Evolutionary conservation across 805 yeast genomes (phyloP), one percentile per base, ranked within the genome.

Genomic region (Candida manassasensis): DNA sequence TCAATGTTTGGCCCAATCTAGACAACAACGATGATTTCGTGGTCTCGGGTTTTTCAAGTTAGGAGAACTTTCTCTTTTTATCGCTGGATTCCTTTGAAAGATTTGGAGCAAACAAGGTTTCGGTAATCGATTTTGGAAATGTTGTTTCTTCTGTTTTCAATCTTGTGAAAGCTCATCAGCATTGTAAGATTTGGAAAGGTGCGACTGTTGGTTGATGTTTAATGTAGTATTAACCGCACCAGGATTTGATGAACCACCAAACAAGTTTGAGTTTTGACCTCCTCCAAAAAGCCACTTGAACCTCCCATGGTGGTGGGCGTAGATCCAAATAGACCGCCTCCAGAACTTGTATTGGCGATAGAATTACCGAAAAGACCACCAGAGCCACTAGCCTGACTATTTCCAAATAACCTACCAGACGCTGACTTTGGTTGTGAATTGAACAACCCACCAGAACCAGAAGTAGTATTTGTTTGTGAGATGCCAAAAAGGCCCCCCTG

Each of bases 111-210:
- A 57, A 56, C 6, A 61, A 32, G 16, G 43, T 42, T 16, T 50
- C 57, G 0, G 67, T 62, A 11, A 62, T 53, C 11, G 67, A 59
- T 27, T 47, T 47, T 0, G 69, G 69, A 61, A 63, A 59, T 8
- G 39, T 22, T 19, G 37, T 36, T 12, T 42, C 41, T 4, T 50
- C 40, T 10, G 40, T 43, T 29, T 45, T 49, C 11, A 57, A 46
- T 22, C 44, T 41, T 5, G 51, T 29, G 10, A 62, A 45, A 55
- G 51, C 31, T 44, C 41, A 29, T 51, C 49, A 17, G 54, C 53
- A 26, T 53, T 57, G 42, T 63, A 63, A 2, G 67, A 65, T 35
- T 61, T 55, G 7, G 39, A 27, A 8, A 38, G 38, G 6, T 22
- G 25, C 36, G 30, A 19, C 33, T 36, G 5, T 26, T 15, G 34